These are phyloP conservation scores for Phytophthora brassicae DNA, from an alignment of 352 stramenopile genomes.

Conservation along the genomic window DNA sequence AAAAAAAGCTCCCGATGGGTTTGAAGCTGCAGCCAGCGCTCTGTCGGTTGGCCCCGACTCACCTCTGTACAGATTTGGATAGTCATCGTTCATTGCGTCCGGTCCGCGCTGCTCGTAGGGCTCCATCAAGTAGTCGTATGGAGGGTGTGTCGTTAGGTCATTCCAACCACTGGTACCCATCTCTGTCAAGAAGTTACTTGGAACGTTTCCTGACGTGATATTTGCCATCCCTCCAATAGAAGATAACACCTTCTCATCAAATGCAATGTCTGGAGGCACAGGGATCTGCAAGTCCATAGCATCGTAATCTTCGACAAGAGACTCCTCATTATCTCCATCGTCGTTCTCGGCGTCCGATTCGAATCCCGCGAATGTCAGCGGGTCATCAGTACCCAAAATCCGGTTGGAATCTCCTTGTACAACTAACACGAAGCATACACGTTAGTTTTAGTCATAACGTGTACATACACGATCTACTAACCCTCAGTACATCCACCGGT, in stretches of 20 bases:
- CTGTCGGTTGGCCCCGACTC: not conserved
- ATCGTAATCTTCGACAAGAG: not conserved
- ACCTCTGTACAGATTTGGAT: not conserved
- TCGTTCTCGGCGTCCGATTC: not conserved
- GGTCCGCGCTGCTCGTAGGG: too few relatives aligned
- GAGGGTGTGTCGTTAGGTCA: not conserved
- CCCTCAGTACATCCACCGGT: not conserved
- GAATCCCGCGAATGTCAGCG: not conserved
- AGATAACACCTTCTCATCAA: not conserved
- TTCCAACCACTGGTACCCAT: not conserved
- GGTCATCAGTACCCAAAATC: not conserved
- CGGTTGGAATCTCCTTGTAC: not conserved
- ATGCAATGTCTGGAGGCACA: not conserved
- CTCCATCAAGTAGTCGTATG: not conserved
- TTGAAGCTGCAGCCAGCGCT: not conserved
- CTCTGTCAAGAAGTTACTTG: not conserved
- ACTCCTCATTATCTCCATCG: not conserved
- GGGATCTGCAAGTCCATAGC: not conserved
- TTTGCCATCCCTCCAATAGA: not conserved
- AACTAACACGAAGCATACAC: not conserved
- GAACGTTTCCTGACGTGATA: not conserved
- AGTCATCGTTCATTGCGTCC: not conserved
- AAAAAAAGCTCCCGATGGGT: not conserved
- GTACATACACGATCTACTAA: constrained; percentile 2
- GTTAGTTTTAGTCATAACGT: not conserved